Base-by-base conservation (phyloP, 2,329 filamentous ascomycete genomes). In the Pezicula carpinea region DNA sequence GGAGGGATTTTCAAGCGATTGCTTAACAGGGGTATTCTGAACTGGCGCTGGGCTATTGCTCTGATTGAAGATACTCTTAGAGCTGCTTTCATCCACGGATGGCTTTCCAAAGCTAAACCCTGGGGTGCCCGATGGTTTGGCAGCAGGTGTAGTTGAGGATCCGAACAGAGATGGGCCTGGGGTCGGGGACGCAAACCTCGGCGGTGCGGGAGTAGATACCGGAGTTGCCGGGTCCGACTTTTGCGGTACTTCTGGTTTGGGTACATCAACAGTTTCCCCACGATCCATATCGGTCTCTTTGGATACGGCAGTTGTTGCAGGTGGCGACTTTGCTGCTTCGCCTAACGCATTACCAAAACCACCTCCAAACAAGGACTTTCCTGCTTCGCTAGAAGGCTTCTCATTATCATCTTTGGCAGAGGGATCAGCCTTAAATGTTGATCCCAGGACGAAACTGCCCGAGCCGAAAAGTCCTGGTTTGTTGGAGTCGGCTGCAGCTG, bases 401-500 rank as follows among this genome's bases (percentile, higher is more conserved):
- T 76, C 71, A 31, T 74, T 66, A 48, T 84, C 79, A 19, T 85
- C 76, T 48, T 80, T 81, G 1, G 77, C 72, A 38, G 74, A 89
- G 2, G 60, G 59, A 46, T 63, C 64, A 6, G 64, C 57, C 46
- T 70, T 73, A 17, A 70, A 66, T 1, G 60, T 63, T 10, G 62
- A 59, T 13, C 54, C 55, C 14, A 65, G 58, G 22, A 51, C 56
- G 42, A 65, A 66, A 17, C 46, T 47, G 48, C 48, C 42, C 4
- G 38, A 23, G 6, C 46, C 48, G 2, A 53, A 53, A 48, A 55
- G 53, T 18, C 47, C 15, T 14, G 39, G 14, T 33, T 15, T 26
- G 5, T 41, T 40, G 21, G 14, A 21, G 18, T 15, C 14, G 8
- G 8, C 21, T 22, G 19, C 35, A 17, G 21, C 17, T 13, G 31